phyloP scores from a whole-genome alignment of 495 filamentous ascomycete species.

The Clavariopsis aquatica region DNA sequence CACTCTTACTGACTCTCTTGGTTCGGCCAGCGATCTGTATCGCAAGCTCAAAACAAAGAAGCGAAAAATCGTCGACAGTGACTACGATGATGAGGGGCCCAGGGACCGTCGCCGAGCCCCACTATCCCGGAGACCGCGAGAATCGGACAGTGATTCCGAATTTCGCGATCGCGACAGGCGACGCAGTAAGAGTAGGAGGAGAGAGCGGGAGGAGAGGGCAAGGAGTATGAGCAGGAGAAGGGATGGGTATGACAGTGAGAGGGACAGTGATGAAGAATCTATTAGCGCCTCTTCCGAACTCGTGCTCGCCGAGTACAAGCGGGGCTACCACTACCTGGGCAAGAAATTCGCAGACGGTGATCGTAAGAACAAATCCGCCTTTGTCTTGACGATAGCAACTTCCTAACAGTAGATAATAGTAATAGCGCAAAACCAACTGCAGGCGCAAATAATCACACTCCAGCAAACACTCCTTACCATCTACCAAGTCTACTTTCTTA shows the following conservation, averaged over 20 bases:
- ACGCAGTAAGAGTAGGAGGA: background rate
- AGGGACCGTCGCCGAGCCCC: background rate
- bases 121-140: background rate
- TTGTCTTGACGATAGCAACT: background rate
- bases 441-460: slow-evolving; percentile 27
- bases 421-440: slow-evolving; percentile 32
- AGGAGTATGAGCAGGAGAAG: slow-evolving; percentile 14
- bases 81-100: background rate
- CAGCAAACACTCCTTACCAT: slow-evolving; percentile 29
- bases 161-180: background rate
- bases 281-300: slow-evolving; percentile 6
- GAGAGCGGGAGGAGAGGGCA: background rate
- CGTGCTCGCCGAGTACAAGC: slow-evolving; percentile 21
- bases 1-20: slow-evolving; percentile 22
- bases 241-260: slow-evolving; percentile 5
- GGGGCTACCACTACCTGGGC: slow-evolving; percentile 19
- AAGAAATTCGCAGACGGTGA: slow-evolving; percentile 30
- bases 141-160: slow-evolving; percentile 7
- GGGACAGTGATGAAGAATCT: slow-evolving; percentile 29
- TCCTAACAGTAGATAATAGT: slow-evolving; percentile 11
- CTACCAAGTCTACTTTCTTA: slow-evolving; percentile 18
- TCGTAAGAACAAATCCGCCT: slow-evolving; percentile 7
- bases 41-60: slow-evolving; percentile 32
- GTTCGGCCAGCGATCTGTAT: slow-evolving; percentile 24
- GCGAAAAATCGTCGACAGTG: slow-evolving; percentile 2